phyloP scores from a whole-genome alignment of 2,329 filamentous ascomycete species.

The Magnaporthales sp. region DNA sequence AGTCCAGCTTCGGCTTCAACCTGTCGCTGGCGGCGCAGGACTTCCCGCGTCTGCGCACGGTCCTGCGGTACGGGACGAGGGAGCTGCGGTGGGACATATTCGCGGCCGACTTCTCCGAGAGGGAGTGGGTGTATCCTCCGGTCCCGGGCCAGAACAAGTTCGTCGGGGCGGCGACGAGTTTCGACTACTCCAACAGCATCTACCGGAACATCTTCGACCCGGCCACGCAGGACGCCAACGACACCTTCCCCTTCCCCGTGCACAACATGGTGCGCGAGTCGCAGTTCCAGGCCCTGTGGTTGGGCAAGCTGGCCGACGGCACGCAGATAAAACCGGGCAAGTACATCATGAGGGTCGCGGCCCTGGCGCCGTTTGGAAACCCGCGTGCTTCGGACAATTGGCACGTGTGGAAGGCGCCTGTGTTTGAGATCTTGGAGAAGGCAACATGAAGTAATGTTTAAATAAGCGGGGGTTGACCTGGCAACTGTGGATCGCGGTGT shows the following conservation, averaged over 20 bases:
- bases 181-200: neutral
- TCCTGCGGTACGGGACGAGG: conserved; percentile 16
- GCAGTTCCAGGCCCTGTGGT: conserved; percentile 11
- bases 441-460: neutral
- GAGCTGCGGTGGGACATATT: conserved; percentile 22
- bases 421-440: neutral
- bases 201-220: neutral
- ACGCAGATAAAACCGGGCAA: conserved; percentile 23
- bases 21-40: conserved; percentile 15
- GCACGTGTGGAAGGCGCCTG: conserved; percentile 6
- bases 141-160: conserved; percentile 14
- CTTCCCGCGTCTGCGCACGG: conserved; percentile 18
- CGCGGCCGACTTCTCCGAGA: conserved; percentile 13
- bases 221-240: conserved; percentile 5
- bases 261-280: conserved; percentile 12
- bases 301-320: conserved; percentile 14
- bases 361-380: conserved; percentile 8
- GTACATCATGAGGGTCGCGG: conserved; percentile 16
- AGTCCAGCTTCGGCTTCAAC: conserved; percentile 14
- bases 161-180: conserved; percentile 13
- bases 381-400: conserved; percentile 8
- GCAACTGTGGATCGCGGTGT: too few species aligned
- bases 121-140: conserved; percentile 17
- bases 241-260: conserved; percentile 12
- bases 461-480: too few species aligned